Conservation (phyloP, 2,329 filamentous ascomycete species). For the Penicillium occitanis region DNA sequence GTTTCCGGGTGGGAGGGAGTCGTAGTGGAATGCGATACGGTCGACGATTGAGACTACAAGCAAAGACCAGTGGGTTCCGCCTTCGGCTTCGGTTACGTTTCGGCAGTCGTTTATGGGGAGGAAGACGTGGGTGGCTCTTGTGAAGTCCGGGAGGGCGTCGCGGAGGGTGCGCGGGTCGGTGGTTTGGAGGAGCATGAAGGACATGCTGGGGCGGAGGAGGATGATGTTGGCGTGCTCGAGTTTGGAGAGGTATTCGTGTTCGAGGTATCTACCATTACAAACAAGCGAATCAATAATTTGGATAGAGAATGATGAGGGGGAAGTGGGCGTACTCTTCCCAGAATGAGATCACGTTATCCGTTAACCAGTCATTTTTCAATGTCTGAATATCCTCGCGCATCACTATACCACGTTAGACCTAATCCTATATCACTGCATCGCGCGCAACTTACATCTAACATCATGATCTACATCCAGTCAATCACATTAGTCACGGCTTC, state of each 20-base stretch:
- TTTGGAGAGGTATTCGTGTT: slow-evolving; percentile 77
- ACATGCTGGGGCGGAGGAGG: slow-evolving; percentile 88
- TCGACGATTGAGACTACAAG: slow-evolving; percentile 87
- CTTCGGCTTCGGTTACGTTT: slow-evolving; percentile 75
- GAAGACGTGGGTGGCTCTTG: slow-evolving; percentile 83
- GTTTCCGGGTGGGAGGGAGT: slow-evolving; percentile 77
- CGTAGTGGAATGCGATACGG: slow-evolving; percentile 93
- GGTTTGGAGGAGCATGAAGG: slow-evolving; percentile 82
- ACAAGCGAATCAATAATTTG: not conserved
- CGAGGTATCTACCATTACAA: slow-evolving; percentile 62
- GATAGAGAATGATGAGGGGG: not conserved
- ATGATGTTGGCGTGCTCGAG: slow-evolving; percentile 84
- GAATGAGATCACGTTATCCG: slow-evolving; percentile 95
- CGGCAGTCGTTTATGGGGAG: slow-evolving; percentile 89
- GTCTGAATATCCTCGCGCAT: slow-evolving; percentile 86
- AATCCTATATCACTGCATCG: not conserved
- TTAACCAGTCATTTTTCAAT: slow-evolving; percentile 91
- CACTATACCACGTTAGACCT: slow-evolving; percentile 53
- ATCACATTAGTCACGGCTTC: not conserved
- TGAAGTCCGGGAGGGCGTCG: slow-evolving; percentile 77
- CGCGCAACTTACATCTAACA: slow-evolving; percentile 57
- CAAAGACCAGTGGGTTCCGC: slow-evolving; percentile 91
- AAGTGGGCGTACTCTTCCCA: slow-evolving; percentile 78
- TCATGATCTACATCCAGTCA: slow-evolving; percentile 56
- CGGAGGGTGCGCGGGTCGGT: slow-evolving; percentile 57